Percentiles rank a stretch among this genome's conserved stretches.
Evolutionary conservation across 2,329 filamentous ascomycete species (phyloP).

Genomic region (Pezicula carpinea): DNA sequence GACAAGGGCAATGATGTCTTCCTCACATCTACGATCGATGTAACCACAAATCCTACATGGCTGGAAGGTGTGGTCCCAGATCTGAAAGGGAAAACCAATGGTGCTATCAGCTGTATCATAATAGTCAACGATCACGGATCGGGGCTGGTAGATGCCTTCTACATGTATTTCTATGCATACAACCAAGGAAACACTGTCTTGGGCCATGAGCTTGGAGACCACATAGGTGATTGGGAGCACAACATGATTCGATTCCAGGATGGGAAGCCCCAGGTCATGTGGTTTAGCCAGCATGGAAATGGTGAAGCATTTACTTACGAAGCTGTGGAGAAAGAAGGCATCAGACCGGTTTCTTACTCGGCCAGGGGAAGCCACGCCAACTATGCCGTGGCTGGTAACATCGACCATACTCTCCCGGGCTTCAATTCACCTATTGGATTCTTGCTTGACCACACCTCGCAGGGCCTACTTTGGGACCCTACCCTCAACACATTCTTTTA

Average conservation of each 20-base stretch:
- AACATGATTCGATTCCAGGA: conserved; percentile 61
- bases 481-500: conserved; percentile 50
- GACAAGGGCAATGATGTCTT: conserved; percentile 37
- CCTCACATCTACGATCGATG: conserved; percentile 43
- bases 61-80: conserved; percentile 50
- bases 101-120: conserved; percentile 45
- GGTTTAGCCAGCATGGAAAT: conserved; percentile 58
- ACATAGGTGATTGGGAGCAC: conserved; percentile 65
- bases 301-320: conserved; percentile 60
- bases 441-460: conserved; percentile 49
- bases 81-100: conserved; percentile 42
- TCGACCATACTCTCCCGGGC: conserved; percentile 60
- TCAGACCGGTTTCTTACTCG: conserved; percentile 52
- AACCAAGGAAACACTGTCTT: conserved; percentile 28
- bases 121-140: conserved; percentile 55
- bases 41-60: conserved; percentile 40
- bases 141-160: conserved; percentile 33
- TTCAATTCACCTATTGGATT: conserved; percentile 50
- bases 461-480: conserved; percentile 57
- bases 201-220: conserved; percentile 32
- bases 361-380: conserved; percentile 60
- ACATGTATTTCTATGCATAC: conserved; percentile 32
- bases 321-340: conserved; percentile 46
- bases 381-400: conserved; percentile 53
- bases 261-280: conserved; percentile 49